A percentile compares a stretch with the other conserved stretches of the same genome.
Evolutionary conservation across 2,329 filamentous ascomycete genomes (phyloP).

Genomic region (Periconia sp.): DNA sequence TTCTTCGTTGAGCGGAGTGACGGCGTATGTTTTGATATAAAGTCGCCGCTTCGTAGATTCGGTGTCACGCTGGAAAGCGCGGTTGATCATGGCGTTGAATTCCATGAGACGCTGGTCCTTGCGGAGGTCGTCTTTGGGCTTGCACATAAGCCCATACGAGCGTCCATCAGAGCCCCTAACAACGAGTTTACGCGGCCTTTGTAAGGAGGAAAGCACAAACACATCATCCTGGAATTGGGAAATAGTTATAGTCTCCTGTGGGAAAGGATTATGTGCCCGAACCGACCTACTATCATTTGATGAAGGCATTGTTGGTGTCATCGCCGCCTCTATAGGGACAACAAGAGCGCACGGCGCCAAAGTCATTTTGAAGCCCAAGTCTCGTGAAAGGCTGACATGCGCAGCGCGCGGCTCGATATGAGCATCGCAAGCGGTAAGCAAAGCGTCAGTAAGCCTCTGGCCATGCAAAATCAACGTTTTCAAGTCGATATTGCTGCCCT

Average conservation of each 20-base stretch:
- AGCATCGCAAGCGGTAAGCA: slow-evolving; percentile 78
- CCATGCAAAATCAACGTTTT: slow-evolving; percentile 73
- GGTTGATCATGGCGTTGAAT: slow-evolving; percentile 97
- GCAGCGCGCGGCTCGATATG: slow-evolving; percentile 71
- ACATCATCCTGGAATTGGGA: slow-evolving; percentile 82
- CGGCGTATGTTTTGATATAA: slow-evolving; percentile 88
- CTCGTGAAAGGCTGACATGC: slow-evolving; percentile 72
- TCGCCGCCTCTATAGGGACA: slow-evolving; percentile 81
- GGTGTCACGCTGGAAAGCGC: slow-evolving; percentile 86
- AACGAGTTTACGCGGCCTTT: slow-evolving; percentile 86
- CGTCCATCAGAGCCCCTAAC: slow-evolving; percentile 88
- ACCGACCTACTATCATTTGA: slow-evolving; percentile 68
- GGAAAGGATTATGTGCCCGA: slow-evolving; percentile 80
- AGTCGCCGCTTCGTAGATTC: slow-evolving; percentile 87
- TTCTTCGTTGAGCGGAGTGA: slow-evolving; percentile 95
- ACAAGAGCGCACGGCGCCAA: slow-evolving; percentile 80
- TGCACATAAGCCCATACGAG: slow-evolving; percentile 87
- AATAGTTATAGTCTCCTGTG: slow-evolving; percentile 82
- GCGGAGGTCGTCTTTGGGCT: slow-evolving; percentile 95
- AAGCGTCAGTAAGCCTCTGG: slow-evolving; percentile 79
- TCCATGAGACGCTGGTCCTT: slow-evolving; percentile 99
- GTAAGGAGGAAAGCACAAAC: slow-evolving; percentile 83
- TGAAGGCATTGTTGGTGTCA: slow-evolving; percentile 78
- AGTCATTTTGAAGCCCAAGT: slow-evolving; percentile 83
- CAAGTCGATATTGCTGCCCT: slow-evolving; percentile 62